These are phyloP conservation scores for Malassezia globosa DNA, from an alignment of 1,284 basidiomycete genomes.

Conservation along the genomic window DNA sequence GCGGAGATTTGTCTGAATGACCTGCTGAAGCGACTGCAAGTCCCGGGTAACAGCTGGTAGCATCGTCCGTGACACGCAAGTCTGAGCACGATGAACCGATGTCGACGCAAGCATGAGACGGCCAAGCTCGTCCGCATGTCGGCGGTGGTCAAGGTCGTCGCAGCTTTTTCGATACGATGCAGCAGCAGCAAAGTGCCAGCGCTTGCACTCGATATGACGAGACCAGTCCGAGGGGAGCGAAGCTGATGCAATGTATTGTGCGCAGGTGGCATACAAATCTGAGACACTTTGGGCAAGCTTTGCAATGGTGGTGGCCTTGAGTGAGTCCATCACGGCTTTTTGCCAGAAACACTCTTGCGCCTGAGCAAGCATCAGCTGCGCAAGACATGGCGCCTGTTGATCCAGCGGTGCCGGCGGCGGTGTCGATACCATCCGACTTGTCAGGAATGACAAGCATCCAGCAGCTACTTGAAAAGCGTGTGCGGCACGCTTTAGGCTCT, in stretches of 20 bases:
- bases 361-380: conserved; percentile 76
- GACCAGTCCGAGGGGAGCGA: conserved; percentile 59
- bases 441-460: conserved; percentile 25
- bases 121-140: conserved; percentile 39
- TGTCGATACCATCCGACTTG: conserved; percentile 15
- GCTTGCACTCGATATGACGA: conserved; percentile 70
- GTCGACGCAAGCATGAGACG: conserved; percentile 32
- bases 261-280: conserved; percentile 26
- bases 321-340: conserved; percentile 64
- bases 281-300: conserved; percentile 66
- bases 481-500: conserved; percentile 37
- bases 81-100: conserved; percentile 63
- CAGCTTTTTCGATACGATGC: conserved; percentile 79
- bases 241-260: neutral
- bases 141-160: conserved; percentile 72
- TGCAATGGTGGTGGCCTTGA: conserved; percentile 74
- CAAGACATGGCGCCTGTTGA: conserved; percentile 48
- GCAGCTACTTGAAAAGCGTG: conserved; percentile 35
- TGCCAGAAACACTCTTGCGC: conserved; percentile 97
- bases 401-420: conserved; percentile 18
- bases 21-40: conserved; percentile 59
- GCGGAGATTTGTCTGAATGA: conserved; percentile 51
- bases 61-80: conserved; percentile 58
- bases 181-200: conserved; percentile 75
- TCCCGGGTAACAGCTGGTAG: conserved; percentile 38